Evolutionary conservation across 805 yeast genomes (phyloP).

Genomic region (Osmozyma mogii): DNA sequence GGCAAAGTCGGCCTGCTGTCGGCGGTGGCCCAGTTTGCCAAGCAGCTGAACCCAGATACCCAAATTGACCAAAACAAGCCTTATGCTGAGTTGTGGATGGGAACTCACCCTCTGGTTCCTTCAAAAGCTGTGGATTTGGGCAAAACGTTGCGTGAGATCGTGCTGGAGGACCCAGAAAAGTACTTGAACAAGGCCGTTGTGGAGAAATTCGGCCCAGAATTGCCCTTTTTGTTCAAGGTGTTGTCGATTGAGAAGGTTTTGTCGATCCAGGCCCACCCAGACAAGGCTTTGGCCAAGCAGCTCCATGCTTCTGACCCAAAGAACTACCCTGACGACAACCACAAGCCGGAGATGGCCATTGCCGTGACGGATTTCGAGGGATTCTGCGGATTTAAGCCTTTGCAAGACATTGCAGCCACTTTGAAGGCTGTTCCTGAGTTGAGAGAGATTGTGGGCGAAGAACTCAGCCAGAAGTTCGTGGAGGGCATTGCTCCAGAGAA

Average conservation of each 20-base stretch:
- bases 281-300: constrained; percentile 70
- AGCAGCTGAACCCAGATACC: constrained; percentile 54
- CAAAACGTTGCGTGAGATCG: constrained; percentile 57
- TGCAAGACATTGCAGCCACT: constrained; percentile 63
- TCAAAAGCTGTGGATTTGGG: constrained; percentile 51
- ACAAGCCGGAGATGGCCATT: constrained; percentile 99
- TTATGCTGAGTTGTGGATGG: constrained; percentile 99
- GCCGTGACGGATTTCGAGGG: constrained; percentile 96
- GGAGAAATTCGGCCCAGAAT: constrained; percentile 62
- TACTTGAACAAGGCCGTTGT: constrained; percentile 55
- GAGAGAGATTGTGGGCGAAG: constrained; percentile 57
- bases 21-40: constrained; percentile 85
- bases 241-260: constrained; percentile 88
- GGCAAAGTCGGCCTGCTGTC: constrained; percentile 71
- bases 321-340: constrained; percentile 96
- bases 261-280: constrained; percentile 97
- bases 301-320: constrained; percentile 79
- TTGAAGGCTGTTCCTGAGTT: constrained; percentile 74
- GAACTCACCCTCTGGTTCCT: constrained; percentile 92
- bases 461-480: constrained; percentile 46
- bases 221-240: constrained; percentile 92
- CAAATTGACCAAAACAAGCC: constrained; percentile 68
- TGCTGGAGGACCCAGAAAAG: constrained; percentile 49
- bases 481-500: constrained; percentile 39
- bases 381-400: constrained; percentile 95